These are phyloP conservation scores for Diaporthe sp. DNA, from an alignment of 2,329 filamentous ascomycete species.

Conservation along the genomic window DNA sequence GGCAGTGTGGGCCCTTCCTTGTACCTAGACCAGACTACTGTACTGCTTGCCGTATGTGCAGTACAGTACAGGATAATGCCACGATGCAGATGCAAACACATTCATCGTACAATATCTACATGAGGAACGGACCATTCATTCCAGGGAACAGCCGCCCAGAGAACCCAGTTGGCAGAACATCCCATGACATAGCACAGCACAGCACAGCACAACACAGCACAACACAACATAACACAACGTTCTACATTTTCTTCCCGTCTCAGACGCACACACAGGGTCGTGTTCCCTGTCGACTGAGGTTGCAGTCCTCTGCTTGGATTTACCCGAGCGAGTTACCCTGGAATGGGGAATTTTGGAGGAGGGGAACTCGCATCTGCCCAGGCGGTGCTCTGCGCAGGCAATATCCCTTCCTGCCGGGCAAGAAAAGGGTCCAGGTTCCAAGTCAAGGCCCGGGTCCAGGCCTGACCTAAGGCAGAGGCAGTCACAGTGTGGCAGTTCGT, in stretches of 20 bases:
- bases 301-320: slow-evolving; percentile 22
- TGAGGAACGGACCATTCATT: not conserved
- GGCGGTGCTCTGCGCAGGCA: slow-evolving; percentile 4
- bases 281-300: slow-evolving; percentile 15
- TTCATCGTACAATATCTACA: not conserved
- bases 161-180: not conserved
- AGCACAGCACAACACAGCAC: not conserved
- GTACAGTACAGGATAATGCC: not conserved
- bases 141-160: not conserved
- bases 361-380: slow-evolving; percentile 23
- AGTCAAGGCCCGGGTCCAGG: not conserved
- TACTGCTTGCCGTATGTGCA: no score
- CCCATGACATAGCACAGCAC: not conserved
- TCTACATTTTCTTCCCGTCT: no score
- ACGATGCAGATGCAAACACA: not conserved
- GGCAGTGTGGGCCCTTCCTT: not conserved
- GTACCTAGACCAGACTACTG: not conserved
- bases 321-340: slow-evolving; percentile 23
- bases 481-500: not conserved
- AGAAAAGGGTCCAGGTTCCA: slow-evolving; percentile 7
- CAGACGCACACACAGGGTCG: no score
- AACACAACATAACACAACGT: not conserved
- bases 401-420: slow-evolving; percentile 3
- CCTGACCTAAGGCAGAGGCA: not conserved
- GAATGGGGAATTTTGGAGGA: slow-evolving; percentile 16